phyloP scores from a whole-genome alignment of 2,329 filamentous ascomycete species.

The Neonectria coccinea region DNA sequence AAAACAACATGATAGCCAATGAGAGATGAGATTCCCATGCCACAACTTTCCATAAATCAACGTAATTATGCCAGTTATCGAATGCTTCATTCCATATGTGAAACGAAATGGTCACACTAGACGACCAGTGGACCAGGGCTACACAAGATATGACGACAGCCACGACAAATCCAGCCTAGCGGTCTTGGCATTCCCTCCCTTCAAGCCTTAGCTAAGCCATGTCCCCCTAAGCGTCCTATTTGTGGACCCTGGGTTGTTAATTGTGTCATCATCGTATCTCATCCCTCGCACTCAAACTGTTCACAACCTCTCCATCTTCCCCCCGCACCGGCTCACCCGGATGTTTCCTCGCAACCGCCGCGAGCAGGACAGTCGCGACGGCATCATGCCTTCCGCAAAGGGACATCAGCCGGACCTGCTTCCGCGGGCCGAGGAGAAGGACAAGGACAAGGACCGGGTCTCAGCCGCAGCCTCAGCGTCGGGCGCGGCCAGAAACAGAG shows the following conservation, averaged over 20 bases:
- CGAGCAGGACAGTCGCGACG: not conserved
- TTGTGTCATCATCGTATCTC: not conserved
- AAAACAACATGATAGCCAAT: too few species aligned
- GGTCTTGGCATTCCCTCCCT: not conserved
- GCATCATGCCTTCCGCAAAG: not conserved
- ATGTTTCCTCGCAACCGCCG: not conserved
- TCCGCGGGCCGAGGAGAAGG: not conserved
- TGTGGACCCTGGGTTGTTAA: not conserved
- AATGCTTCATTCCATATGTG: not conserved
- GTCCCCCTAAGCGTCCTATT: not conserved
- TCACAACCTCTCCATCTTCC: not conserved
- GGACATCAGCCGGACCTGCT: not conserved
- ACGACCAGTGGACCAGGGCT: too few species aligned
- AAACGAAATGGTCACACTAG: not conserved
- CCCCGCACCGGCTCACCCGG: not conserved
- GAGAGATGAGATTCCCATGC: too few species aligned
- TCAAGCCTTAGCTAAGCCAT: not conserved
- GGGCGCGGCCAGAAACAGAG: slow-evolving; percentile 30
- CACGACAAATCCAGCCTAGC: not conserved
- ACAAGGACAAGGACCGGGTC: not conserved
- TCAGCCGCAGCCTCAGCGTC: slow-evolving; percentile 17
- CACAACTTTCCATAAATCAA: too few species aligned
- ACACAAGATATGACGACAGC: not conserved
- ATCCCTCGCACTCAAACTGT: not conserved
- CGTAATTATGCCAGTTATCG: not conserved